Base-by-base conservation (phyloP, 192 early-diverging fungal species). In the Coemansia asiatica region DNA sequence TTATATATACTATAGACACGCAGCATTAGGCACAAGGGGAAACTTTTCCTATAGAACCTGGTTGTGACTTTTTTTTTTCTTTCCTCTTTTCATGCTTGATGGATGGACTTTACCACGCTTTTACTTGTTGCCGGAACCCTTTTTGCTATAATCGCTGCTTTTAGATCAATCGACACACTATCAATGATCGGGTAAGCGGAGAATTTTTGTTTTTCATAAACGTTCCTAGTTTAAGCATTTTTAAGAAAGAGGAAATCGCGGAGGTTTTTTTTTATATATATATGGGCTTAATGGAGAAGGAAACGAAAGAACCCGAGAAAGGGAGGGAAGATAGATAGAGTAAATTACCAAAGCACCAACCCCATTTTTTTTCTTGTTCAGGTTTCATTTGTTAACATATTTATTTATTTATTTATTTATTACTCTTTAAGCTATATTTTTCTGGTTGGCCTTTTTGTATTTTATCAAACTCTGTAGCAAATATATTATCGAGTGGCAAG, bases 401-500 rank as follows among this genome's bases (percentile, higher is more conserved):
- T 21, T 21, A 2, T 51, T 51, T 23, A 23, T 51, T 51, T 22
- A 25, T 21, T n/a, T 26, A 25, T 23, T 22, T 26, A 13, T 26
- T 51, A 4, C 47, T 6, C 47, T 48, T 12, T 15, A 6, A 1
- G 10, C 46, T 29, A 19, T 22, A 7, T 7, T 70, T 55, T 53
- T 13, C 8, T 29, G 21, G 29, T 53, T 40, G 47, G 18, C 36
- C 16, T 46, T 29, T 50, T 12, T 61, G 13, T 50, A 22, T 33
- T n/a, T 61, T 27, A 19, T 22, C 12, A 3, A 16, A n/a, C 1
- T 2, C 1, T 2, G n/a, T 69, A 69, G 73, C 27, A 56, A 66
- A 25, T 69, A 62, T 25, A 38, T 75, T 57, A 51, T 69, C 38
- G 67, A 66, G 48, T 49, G 60, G 59, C 63, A 75, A 63, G 16